Conservation (phyloP, 225 moss, liverwort and hornwort species). For the Lunularia cruciata region DNA sequence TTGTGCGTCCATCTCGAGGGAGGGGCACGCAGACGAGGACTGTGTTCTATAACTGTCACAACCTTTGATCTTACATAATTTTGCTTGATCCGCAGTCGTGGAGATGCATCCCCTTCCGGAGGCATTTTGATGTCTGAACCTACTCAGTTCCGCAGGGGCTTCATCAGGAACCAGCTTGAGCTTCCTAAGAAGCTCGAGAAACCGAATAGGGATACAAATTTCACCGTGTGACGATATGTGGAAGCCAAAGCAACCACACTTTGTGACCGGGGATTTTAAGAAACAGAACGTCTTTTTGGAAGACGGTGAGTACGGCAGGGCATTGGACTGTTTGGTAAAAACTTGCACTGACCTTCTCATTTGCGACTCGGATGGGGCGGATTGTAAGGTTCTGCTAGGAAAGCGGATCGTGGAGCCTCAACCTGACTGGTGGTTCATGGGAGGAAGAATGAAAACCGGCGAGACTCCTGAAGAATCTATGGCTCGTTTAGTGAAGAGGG, state of each 20-base stretch:
- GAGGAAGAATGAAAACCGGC: conserved; percentile 91
- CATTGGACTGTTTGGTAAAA: conserved; percentile 84
- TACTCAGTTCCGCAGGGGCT: background rate
- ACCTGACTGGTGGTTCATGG: conserved; percentile 97
- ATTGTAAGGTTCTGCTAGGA: conserved; percentile 70
- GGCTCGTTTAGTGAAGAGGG: conserved; percentile 69
- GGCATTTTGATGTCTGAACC: background rate
- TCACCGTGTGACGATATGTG: no score
- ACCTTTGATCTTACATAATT: no score
- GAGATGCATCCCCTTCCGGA: background rate
- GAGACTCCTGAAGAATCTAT: conserved; percentile 89
- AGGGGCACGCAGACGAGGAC: no score
- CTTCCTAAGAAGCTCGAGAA: background rate
- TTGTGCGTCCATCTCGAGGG: no score
- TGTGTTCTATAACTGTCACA: no score
- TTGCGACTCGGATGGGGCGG: conserved; percentile 57
- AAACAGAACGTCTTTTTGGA: conserved; percentile 63
- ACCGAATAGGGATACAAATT: background rate
- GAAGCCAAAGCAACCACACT: conserved; percentile 69
- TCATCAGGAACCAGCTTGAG: background rate
- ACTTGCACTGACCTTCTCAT: conserved; percentile 89
- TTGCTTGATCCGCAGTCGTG: background rate
- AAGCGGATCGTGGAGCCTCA: conserved; percentile 91
- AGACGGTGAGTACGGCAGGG: conserved; percentile 72
- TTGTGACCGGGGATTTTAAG: conserved; percentile 68